phyloP scores from a whole-genome alignment of 306 rosid genomes.

The Vicia faba region DNA sequence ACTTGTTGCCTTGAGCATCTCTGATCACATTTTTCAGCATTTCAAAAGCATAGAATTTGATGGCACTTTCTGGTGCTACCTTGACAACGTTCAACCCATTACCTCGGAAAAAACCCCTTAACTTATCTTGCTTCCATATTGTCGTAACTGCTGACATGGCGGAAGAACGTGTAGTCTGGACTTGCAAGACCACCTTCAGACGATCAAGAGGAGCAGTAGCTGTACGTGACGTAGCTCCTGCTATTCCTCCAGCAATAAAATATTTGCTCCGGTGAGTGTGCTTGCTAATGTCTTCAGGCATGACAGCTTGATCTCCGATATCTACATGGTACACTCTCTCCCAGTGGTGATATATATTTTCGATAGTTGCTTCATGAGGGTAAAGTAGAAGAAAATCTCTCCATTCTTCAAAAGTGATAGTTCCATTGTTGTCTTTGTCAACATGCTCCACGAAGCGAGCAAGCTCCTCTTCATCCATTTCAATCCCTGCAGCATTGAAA shows the following conservation, averaged over 20 bases:
- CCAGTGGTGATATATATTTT: constrained; percentile 59
- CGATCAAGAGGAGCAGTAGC: constrained; percentile 63
- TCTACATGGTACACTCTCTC: constrained; percentile 57
- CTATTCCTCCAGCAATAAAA: constrained; percentile 53
- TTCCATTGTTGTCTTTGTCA: constrained; percentile 57
- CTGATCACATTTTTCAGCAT: constrained; percentile 46
- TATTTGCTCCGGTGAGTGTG: constrained; percentile 40
- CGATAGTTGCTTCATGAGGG: constrained; percentile 59
- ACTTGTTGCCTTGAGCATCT: constrained; percentile 37
- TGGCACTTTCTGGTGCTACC: constrained; percentile 55
- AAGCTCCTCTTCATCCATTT: constrained; percentile 54
- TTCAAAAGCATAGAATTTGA: constrained; percentile 56
- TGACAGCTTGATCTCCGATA: constrained; percentile 59
- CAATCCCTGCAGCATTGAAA: constrained; percentile 52
- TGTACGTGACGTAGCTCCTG: constrained; percentile 57
- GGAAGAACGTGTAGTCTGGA: constrained; percentile 46
- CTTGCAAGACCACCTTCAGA: constrained; percentile 53
- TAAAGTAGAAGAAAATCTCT: constrained; percentile 62
- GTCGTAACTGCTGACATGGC: constrained; percentile 44
- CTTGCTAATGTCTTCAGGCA: constrained; percentile 63
- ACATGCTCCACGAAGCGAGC: constrained; percentile 59
- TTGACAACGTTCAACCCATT: constrained; percentile 59
- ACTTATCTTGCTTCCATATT: constrained; percentile 52
- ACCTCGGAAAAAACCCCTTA: constrained; percentile 52
- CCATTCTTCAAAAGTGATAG: constrained; percentile 62